A percentile compares a stretch with the other conserved stretches of the same genome.
These are phyloP conservation scores for Solanum corneliomulleri DNA, from an alignment of 257 asterid genomes.

Conservation along the genomic window DNA sequence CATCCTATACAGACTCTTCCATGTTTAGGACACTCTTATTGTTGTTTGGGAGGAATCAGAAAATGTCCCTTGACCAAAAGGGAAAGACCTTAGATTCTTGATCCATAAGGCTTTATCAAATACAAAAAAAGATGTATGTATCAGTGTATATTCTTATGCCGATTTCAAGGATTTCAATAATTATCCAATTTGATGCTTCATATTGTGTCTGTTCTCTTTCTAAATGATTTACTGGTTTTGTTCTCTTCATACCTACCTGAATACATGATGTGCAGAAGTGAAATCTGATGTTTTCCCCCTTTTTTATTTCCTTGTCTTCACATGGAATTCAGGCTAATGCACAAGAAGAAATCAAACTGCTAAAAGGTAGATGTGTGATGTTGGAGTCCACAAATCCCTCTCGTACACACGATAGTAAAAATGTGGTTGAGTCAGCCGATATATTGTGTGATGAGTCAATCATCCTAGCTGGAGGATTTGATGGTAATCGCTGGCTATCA, in stretches of 20 bases:
- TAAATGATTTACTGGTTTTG: not conserved
- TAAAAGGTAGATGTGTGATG: constrained; percentile 27
- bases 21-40: not conserved
- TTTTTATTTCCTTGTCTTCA: not conserved
- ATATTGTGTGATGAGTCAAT: constrained; percentile 33
- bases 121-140: not conserved
- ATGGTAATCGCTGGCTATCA: constrained; percentile 62
- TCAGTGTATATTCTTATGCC: not conserved
- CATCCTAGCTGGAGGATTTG: constrained; percentile 63
- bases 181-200: not conserved
- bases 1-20: not conserved
- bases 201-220: not conserved
- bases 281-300: not conserved
- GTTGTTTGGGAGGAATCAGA: not conserved
- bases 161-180: not conserved
- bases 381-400: constrained; percentile 33
- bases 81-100: not conserved
- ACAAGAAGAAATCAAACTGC: constrained; percentile 38
- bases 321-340: constrained; percentile 39
- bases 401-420: constrained; percentile 9
- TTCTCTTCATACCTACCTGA: not conserved
- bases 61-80: not conserved
- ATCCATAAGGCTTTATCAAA: not conserved
- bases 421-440: constrained; percentile 11
- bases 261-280: not conserved